Evolutionary conservation across 2,329 filamentous ascomycete species (phyloP), one percentile per base, ranked within the genome.

Genomic region (Chaetomium sp.): DNA sequence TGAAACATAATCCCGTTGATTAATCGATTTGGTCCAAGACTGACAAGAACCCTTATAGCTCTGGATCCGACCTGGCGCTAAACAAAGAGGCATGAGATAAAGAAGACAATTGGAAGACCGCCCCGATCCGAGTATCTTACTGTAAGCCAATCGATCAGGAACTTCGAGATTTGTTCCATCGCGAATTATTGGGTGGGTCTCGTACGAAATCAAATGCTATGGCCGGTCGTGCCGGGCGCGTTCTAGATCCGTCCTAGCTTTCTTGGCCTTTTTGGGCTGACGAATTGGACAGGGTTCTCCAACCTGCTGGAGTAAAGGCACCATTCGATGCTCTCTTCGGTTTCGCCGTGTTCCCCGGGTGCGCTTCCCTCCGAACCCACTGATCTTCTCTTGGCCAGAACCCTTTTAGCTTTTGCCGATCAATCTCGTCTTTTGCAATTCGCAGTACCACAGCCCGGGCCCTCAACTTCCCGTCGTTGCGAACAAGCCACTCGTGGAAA

Each of bases 211-310:
- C 58, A 33, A n/a, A 19, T 38, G 51, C 53, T n/a, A n/a, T n/a
- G n/a, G n/a, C n/a, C n/a, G n/a, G n/a, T n/a, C n/a, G n/a, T n/a
- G n/a, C 23, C 38, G 1, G 13, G 25, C n/a, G 29, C n/a, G 63
- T 29, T 62, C 63, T 65, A 55, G 63, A 58, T n/a, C 53, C 16
- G n/a, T 47, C 63, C 62, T 58, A 55, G 54, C 63, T 13, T 19
- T 53, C 63, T 65, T 65, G 58, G 58, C 63, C n/a, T n/a, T 29
- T 6, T 9, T 16, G 21, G 6, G 47, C 35, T 27, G 49, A 49
- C 61, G 47, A 63, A 63, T 59, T 23, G 13, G 31, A 31, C 31
- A 38, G 50, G 54, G 29, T 42, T 35, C 23, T 23, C 53, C 54
- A 29, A 10, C 38, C 38, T 42, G 16, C 38, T 42, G 16, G 38